phyloP scores from a whole-genome alignment of 345 rosid species.

The Tarenaya hassleriana region DNA sequence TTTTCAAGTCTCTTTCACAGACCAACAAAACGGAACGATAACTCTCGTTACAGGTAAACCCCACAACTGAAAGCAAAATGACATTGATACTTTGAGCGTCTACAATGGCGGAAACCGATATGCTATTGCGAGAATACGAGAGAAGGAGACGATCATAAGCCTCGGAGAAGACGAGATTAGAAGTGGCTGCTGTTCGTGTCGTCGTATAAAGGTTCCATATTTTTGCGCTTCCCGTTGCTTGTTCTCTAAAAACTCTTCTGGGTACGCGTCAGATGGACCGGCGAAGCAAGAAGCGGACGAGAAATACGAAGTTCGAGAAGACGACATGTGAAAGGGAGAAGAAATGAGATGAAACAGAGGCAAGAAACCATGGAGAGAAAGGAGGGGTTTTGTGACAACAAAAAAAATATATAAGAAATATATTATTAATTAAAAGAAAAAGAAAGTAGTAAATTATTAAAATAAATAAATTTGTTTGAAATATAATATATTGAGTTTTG shows the following conservation, averaged over 20 bases:
- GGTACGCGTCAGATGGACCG: neutral
- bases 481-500: no score
- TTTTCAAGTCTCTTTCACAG: no score
- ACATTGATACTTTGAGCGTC: constrained; percentile 11
- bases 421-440: no score
- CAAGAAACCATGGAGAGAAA: no score
- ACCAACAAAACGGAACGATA: neutral
- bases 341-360: no score
- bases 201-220: neutral
- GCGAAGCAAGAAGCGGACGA: neutral
- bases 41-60: constrained; percentile 6
- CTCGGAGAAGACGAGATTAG: constrained; percentile 20
- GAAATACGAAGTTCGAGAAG: neutral
- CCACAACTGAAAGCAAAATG: neutral
- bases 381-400: no score
- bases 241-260: neutral
- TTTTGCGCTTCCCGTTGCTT: neutral
- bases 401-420: no score
- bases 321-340: neutral
- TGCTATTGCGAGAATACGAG: neutral
- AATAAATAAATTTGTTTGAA: no score
- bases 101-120: constrained; percentile 3
- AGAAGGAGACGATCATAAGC: neutral
- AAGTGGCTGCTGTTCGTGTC: constrained; percentile 8
- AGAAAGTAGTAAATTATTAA: no score